These are phyloP conservation scores for Suillus subalutaceus DNA, from an alignment of 768 basidiomycete species.

Conservation along the genomic window DNA sequence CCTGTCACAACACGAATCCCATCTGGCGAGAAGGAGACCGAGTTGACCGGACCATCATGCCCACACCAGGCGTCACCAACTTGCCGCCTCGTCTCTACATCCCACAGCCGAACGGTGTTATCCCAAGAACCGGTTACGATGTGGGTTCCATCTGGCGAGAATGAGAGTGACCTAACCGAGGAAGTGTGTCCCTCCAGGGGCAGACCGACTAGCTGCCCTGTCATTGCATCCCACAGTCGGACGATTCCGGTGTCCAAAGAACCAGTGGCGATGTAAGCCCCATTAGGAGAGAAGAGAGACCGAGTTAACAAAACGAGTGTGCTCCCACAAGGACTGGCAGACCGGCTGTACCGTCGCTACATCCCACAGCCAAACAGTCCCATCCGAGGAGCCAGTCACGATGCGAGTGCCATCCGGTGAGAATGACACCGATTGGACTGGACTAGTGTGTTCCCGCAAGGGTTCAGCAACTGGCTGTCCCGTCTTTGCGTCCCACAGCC, in stretches of 20 bases:
- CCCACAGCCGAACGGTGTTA: slow-evolving; percentile 4
- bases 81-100: slow-evolving; percentile 3
- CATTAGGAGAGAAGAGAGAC: slow-evolving; percentile 25
- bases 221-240: slow-evolving; percentile 19
- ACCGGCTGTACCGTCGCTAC: background rate
- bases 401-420: slow-evolving; percentile 18
- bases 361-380: slow-evolving; percentile 15
- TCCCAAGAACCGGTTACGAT: slow-evolving; percentile 9
- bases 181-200: background rate
- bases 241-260: slow-evolving; percentile 17
- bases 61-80: slow-evolving; percentile 2
- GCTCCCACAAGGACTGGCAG: slow-evolving; percentile 14
- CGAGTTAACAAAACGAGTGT: slow-evolving; percentile 15
- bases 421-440: slow-evolving; percentile 15
- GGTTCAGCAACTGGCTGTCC: background rate
- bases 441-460: slow-evolving; percentile 11
- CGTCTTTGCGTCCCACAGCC: slow-evolving; percentile 2
- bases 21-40: slow-evolving; percentile 16
- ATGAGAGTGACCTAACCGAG: background rate
- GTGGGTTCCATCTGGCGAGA: slow-evolving; percentile 12
- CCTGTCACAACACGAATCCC: background rate
- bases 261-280: slow-evolving; percentile 22
- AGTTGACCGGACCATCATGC: slow-evolving; percentile 5
- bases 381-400: slow-evolving; percentile 12
- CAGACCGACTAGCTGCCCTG: background rate